These are phyloP conservation scores for Sextonia rubra DNA, from an alignment of 164 flowering plant species.

Conservation along the genomic window DNA sequence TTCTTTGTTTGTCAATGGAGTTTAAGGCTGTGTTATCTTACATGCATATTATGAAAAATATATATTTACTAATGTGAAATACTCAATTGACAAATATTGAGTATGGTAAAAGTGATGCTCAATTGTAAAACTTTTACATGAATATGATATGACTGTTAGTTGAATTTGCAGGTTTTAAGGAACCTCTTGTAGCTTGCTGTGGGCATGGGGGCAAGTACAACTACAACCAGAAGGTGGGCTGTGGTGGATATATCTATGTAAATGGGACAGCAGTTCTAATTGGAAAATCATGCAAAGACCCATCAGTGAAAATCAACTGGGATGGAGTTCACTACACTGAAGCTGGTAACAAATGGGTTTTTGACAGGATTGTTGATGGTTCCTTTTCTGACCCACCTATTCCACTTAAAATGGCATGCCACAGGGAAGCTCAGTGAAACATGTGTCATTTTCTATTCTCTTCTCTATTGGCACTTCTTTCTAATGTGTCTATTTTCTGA, in stretches of 20 bases:
- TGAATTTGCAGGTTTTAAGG: constrained; percentile 45
- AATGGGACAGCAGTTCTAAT: constrained; percentile 42
- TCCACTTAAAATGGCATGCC: constrained; percentile 41
- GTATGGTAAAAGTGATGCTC: too few species aligned
- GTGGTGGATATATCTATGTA: constrained; percentile 44
- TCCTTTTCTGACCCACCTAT: constrained; percentile 50
- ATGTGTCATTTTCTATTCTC: too few species aligned
- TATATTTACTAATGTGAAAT: too few species aligned
- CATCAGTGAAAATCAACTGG: constrained; percentile 49
- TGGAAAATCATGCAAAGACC: constrained; percentile 57
- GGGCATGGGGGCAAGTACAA: constrained; percentile 86
- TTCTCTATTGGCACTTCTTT: too few species aligned
- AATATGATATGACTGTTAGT: neutral
- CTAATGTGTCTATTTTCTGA: too few species aligned
- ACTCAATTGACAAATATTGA: too few species aligned
- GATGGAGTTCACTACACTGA: constrained; percentile 81
- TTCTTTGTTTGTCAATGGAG: neutral
- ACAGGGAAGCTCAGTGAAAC: constrained; percentile 9
- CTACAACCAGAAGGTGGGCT: constrained; percentile 44
- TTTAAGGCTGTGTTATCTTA: too few species aligned
- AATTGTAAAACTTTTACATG: too few species aligned
- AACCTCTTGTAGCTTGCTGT: constrained; percentile 59
- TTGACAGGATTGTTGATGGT: constrained; percentile 48
- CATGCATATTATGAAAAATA: too few species aligned
- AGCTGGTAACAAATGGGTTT: constrained; percentile 70